phyloP scores from a whole-genome alignment of 768 basidiomycete genomes.

The Hygrocybe punicea region DNA sequence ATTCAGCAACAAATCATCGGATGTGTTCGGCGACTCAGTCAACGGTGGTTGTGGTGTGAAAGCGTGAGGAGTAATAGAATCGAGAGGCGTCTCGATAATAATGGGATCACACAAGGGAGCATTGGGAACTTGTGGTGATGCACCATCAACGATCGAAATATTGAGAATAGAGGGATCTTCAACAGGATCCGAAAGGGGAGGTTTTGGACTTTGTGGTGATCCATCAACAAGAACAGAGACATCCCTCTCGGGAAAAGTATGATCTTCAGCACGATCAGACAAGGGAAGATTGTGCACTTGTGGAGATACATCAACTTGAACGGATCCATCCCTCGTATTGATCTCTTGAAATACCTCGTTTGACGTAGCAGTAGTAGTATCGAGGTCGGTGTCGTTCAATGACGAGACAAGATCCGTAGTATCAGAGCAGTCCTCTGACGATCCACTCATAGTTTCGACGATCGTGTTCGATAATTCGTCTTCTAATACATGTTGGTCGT shows the following conservation, averaged over 20 bases:
- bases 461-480: too few species aligned
- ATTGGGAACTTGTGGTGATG: neutral
- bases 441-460: too few species aligned
- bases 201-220: neutral
- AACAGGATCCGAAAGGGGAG: neutral
- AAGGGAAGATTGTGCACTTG: neutral
- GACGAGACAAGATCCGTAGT: too few species aligned
- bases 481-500: too few species aligned
- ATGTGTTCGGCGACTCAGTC: neutral
- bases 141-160: too few species aligned
- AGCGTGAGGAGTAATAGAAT: neutral
- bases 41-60: neutral
- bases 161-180: too few species aligned
- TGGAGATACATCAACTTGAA: too few species aligned
- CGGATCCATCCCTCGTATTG: too few species aligned
- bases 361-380: too few species aligned
- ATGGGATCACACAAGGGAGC: neutral
- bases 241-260: neutral
- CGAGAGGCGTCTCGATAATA: neutral
- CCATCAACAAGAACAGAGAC: neutral
- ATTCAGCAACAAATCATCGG: neutral
- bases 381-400: too few species aligned
- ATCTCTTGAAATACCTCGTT: too few species aligned
- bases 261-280: neutral
- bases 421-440: too few species aligned